Evolutionary conservation across 2,329 filamentous ascomycete genomes (phyloP), one percentile per base, ranked within the genome.

Genomic region (Sporothrix mexicana): DNA sequence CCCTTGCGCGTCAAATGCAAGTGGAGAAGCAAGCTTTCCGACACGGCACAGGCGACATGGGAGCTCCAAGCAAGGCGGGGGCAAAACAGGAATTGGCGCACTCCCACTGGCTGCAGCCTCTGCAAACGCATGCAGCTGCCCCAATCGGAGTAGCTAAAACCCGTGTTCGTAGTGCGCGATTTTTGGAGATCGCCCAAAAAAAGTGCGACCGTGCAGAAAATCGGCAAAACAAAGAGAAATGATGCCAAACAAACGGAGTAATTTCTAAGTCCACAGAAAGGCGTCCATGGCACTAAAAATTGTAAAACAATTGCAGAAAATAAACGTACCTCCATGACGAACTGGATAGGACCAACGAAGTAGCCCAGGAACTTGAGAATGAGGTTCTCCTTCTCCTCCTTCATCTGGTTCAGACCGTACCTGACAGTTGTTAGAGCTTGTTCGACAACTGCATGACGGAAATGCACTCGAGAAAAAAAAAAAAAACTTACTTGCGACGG

Each of bases 271-370:
- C 8, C 30, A 64, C 0, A 23, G 36, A n/a, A 45, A 57, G 30
- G 30, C 30, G 30, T 36, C 30, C 4, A 36, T 6, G 5, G 30
- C 30, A 36, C n/a, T 36, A 4, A 36, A 36, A 36, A 36, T 36
- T 7, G 30, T 36, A 41, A 55, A 45, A 10, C 1, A 0, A 53
- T 15, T 17, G 30, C 1, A 12, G n/a, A 23, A 4, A 53, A 25
- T 41, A 71, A 70, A 62, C 70, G 82, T 81, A 91, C 92, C 90
- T 95, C 93, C 94, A 97, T 97, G 80, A 97, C 94, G 83, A 95
- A 95, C 81, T 97, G 94, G 77, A 97, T 95, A 30, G 94, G 94
- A 77, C 94, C 94, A 72, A 96, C 85, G 82, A 97, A 97, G 85
- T 93, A 96, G 78, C 88, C 86, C 79, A 90, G 82, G 83, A 97